Base-by-base conservation (phyloP, 441 rosid genomes). In the Syzygium malaccense region DNA sequence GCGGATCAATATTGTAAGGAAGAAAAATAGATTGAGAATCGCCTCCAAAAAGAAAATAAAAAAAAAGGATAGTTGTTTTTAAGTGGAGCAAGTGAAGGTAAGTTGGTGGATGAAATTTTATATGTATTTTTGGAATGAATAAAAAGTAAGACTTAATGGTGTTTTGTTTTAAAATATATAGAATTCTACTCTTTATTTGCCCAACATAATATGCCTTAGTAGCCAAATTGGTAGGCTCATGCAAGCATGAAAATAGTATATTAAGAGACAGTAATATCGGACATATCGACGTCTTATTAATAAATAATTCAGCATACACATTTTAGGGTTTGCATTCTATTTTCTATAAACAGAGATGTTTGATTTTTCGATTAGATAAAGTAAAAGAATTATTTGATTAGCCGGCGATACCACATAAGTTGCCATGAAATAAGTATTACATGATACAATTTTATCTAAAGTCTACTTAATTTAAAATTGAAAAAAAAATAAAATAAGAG, bases 231-330 rank as follows among this genome's bases (percentile, higher is more conserved):
- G 75, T 64, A 64, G 75, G 75, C 75, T 64, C 37, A 64, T 64
- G 41, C 8, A 64, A 30, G 23, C 23, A 64, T 20, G 23, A 32
- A 28, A 58, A 64, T n/a, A 37, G n/a, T 71, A 12, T 20, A 37
- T 71, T 71, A 37, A 37, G 49, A 6, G 83, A 37, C 17, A 11
- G 28, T 71, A 41, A 37, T 71, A 37, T 71, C 20, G 11, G 14
- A 71, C 80, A 37, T 37, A 20, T 5, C 2, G 1, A 37, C 3
- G 15, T 37, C 12, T 71, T 71, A 71, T 37, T 32, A 19, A 23
- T 37, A 37, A 20, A 37, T 71, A 3, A 71, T 5, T 37, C 20
- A 37, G 8, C 9, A 0, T 1, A 7, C 7, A 68, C 2, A 1
- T 33, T 33, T 33, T 68, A 68, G 14, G 48, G 48, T 26, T 33